Base-by-base conservation (phyloP, 1,284 basidiomycete species). In the Rhodotorula mucilaginosa region DNA sequence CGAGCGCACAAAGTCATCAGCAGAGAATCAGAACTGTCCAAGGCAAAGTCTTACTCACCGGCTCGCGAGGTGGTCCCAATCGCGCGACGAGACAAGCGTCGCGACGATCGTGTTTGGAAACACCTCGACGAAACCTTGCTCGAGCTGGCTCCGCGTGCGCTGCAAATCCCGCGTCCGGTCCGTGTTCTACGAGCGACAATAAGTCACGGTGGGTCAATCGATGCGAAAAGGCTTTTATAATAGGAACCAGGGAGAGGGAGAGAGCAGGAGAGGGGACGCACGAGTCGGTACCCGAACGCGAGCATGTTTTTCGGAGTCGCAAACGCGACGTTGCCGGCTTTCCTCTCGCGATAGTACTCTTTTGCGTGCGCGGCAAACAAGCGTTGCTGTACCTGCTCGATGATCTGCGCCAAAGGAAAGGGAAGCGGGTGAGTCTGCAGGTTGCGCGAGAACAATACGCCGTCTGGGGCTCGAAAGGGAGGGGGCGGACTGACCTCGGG, bases 101-200 rank as follows among this genome's bases (percentile, higher is more conserved):
- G 88, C 89, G 54, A 91, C 83, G 47, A 88, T 85, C 0, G 92
- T 92, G 79, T 94, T 94, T 34, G 89, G 83, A 74, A 87, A 88
- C 65, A 83, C 84, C 34, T 58, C 57, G 54, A 56, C 54, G n/a
- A 56, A 56, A 26, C 54, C 54, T n/a, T 56, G 54, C 54, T 56
- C 54, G 54, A 56, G 58, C 23, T 39, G 58, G 15, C 54, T 56
- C 26, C 54, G 13, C 29, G 54, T 56, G 13, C 54, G 23, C 26
- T 44, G 12, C 47, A 58, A 26, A 26, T 58, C 16, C 26, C 46
- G 8, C 23, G 21, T 48, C 6, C 6, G 7, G 19, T 39, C 34
- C n/a, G 48, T 51, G 13, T 49, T 47, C 51, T 48, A 47, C 12
- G 13, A 29, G 5, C 19, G 49, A 51, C 12, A 15, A 29, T 54